phyloP scores from a whole-genome alignment of 768 basidiomycete species.

The Leccinum incarnatum region DNA sequence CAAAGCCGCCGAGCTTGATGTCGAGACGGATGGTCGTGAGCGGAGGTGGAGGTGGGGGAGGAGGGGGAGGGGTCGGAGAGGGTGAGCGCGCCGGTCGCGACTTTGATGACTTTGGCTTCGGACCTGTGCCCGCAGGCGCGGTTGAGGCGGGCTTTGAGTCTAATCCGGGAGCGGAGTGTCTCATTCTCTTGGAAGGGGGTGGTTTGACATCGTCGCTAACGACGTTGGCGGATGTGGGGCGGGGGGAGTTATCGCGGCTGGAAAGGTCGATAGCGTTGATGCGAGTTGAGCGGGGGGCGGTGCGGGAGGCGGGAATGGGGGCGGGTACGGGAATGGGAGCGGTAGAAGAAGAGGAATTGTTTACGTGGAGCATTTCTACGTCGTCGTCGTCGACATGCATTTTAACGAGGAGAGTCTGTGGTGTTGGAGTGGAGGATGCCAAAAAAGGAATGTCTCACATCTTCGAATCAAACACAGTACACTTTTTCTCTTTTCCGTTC shows the following conservation, averaged over 20 bases:
- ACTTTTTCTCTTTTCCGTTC: constrained; percentile 18
- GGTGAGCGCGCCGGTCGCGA: constrained; percentile 43
- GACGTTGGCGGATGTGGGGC: constrained; percentile 9
- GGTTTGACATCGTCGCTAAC: constrained; percentile 23
- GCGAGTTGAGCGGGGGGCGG: constrained; percentile 16
- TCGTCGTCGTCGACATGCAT: constrained; percentile 25
- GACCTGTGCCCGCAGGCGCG: constrained; percentile 31
- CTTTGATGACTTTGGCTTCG: constrained; percentile 54
- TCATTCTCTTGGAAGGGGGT: constrained; percentile 31
- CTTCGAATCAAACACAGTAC: neutral
- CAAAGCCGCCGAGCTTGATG: constrained; percentile 60
- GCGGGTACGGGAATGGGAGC: neutral
- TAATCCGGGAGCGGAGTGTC: constrained; percentile 23
- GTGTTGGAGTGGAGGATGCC: constrained; percentile 34
- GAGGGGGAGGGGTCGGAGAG: constrained; percentile 55
- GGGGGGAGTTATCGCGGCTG: constrained; percentile 32
- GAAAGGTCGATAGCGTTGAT: constrained; percentile 25
- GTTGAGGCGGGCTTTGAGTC: constrained; percentile 27
- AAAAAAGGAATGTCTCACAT: constrained; percentile 37
- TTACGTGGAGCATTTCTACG: constrained; percentile 28
- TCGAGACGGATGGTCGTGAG: constrained; percentile 65
- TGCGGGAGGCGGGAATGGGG: constrained; percentile 8
- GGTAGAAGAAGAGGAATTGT: neutral
- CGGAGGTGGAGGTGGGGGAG: constrained; percentile 43
- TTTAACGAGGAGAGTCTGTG: constrained; percentile 7